Base-by-base conservation (phyloP, 768 basidiomycete genomes). In the Russula lepida region DNA sequence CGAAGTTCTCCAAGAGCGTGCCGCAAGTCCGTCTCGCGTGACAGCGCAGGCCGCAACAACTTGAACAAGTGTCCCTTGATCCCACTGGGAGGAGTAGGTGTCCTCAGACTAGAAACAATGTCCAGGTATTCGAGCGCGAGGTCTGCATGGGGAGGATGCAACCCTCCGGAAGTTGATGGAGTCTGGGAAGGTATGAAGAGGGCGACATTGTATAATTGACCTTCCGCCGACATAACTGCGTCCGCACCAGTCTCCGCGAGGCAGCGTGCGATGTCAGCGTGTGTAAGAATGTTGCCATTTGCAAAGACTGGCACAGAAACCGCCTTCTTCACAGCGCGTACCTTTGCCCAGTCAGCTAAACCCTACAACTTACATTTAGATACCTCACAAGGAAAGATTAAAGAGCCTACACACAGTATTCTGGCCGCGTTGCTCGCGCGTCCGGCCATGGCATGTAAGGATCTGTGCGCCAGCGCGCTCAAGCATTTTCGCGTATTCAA, bases 51-150 rank as follows among this genome's bases (percentile, higher is more conserved):
- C 0, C 87, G 84, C 74, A 97, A 81, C 35, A 99, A 72, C 73
- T 97, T 92, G 81, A 97, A 99, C 35, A 99, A 70, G 69, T 99
- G 95, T 0, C 91, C 87, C 69, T 95, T 95, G 66, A 98, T 81
- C 0, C 89, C 91, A 65, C 88, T 86, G 17, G 79, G 69, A 3
- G 79, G 69, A 17, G 94, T 94, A 7, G 78, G 76, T 13, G 92
- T 94, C 71, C 83, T 81, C 30, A 89, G 81, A 0, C 75, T 71
- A 30, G 76, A 74, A 8, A 94, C 92, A 63, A 97, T 90, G 48
- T 79, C 78, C 59, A 98, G 79, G 72, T 98, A 99, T 68, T 95
- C 89, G 5, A 88, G 74, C 0, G 95, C 94, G 9, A 98, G 78
- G 58, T 82, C 73, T 4, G 82, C 80, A 52, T 83, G 81, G 0